Percentiles rank a stretch among this genome's conserved stretches.
Conservation (phyloP, 1,284 basidiomycete species). For the Tilletia caries region DNA sequence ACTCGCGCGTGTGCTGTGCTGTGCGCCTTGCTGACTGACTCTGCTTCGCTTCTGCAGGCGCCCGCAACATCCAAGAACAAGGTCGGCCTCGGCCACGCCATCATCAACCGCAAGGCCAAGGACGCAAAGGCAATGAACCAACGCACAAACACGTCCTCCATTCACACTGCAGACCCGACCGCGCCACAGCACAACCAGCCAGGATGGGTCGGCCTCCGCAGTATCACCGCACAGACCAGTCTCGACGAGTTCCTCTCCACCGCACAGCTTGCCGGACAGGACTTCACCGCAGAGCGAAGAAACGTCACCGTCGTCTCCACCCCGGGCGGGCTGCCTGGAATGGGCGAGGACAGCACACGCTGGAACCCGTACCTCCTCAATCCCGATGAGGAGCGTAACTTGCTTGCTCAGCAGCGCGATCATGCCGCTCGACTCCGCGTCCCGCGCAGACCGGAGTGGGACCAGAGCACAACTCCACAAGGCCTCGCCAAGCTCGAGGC, state of each 20-base stretch:
- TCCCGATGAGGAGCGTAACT: conserved; percentile 74
- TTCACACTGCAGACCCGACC: conserved; percentile 57
- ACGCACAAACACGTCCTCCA: conserved; percentile 31
- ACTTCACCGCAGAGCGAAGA: conserved; percentile 93
- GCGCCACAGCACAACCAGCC: conserved; percentile 55
- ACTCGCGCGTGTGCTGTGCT: too few species aligned
- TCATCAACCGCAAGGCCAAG: conserved; percentile 47
- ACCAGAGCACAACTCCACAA: conserved; percentile 40
- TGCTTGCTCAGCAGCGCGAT: conserved; percentile 40
- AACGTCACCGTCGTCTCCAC: conserved; percentile 84
- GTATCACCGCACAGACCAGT: conserved; percentile 92
- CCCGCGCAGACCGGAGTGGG: conserved; percentile 44
- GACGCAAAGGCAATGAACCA: conserved; percentile 35
- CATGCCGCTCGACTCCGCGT: conserved; percentile 49
- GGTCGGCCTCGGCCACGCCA: conserved; percentile 49
- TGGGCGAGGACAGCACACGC: conserved; percentile 15
- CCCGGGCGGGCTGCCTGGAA: conserved; percentile 54
- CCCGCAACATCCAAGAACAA: conserved; percentile 50
- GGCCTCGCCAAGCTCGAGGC: conserved; percentile 50
- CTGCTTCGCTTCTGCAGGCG: conserved; percentile 29
- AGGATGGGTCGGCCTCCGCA: conserved; percentile 65
- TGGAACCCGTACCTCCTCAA: conserved; percentile 83
- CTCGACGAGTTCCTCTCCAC: conserved; percentile 94
- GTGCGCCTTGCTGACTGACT: too few species aligned
- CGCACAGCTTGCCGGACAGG: conserved; percentile 86